These are phyloP conservation scores for Pulveroboletus sp. DNA, from an alignment of 768 basidiomycete species.

Conservation along the genomic window DNA sequence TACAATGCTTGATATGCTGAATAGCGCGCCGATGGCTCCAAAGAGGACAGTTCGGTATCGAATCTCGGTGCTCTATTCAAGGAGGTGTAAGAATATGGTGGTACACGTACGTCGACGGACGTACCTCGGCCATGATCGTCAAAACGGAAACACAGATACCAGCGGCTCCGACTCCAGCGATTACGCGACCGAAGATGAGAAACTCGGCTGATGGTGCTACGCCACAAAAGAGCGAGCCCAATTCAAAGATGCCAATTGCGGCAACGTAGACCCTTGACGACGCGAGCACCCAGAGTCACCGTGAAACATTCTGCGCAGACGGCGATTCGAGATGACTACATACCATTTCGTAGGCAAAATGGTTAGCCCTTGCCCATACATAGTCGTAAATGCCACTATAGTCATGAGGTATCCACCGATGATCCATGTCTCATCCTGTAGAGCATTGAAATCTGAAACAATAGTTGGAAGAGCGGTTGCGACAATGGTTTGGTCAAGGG, in stretches of 20 bases:
- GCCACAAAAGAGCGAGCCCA: conserved; percentile 60
- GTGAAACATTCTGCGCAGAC: background rate
- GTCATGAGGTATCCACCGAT: conserved; percentile 66
- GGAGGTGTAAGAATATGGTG: background rate
- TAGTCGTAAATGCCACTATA: conserved; percentile 25
- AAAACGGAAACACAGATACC: conserved; percentile 40
- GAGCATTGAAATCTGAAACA: conserved; percentile 10
- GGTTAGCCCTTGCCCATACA: conserved; percentile 7
- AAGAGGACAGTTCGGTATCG: conserved; percentile 8
- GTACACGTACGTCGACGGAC: background rate
- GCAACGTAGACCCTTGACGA: conserved; percentile 39
- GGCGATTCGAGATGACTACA: conserved; percentile 36
- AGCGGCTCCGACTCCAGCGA: conserved; percentile 66
- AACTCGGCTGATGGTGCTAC: conserved; percentile 57
- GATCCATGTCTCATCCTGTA: conserved; percentile 45
- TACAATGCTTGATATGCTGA: conserved; percentile 7
- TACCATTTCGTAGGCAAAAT: conserved; percentile 12
- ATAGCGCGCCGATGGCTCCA: conserved; percentile 9
- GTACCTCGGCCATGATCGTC: conserved; percentile 11
- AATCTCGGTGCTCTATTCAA: conserved; percentile 6
- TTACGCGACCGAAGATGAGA: conserved; percentile 61
- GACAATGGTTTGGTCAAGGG: conserved; percentile 45
- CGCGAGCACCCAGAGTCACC: background rate
- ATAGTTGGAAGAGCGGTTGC: conserved; percentile 49
- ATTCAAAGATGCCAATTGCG: conserved; percentile 9